phyloP scores from a whole-genome alignment of 495 filamentous ascomycete genomes.

The Pyronema domesticum region DNA sequence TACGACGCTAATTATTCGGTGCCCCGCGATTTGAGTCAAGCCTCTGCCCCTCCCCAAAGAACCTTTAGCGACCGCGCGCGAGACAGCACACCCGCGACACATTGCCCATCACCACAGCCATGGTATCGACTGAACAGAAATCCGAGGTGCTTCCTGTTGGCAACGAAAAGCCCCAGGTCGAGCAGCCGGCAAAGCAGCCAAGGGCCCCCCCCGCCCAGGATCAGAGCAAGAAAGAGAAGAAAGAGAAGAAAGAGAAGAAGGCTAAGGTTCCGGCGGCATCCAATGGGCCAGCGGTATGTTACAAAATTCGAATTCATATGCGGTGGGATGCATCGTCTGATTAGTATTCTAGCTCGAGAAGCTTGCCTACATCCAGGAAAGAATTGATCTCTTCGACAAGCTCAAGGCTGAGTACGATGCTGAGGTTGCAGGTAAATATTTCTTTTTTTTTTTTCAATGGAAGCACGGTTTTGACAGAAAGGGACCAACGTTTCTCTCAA shows the following conservation, averaged over 20 bases:
- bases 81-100: no score
- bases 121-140: constrained; percentile 9
- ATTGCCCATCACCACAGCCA: not conserved
- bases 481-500: not conserved
- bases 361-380: constrained; percentile 63
- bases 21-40: not conserved
- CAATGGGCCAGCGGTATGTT: constrained; percentile 10
- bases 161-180: constrained; percentile 19
- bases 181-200: constrained; percentile 4
- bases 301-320: not conserved
- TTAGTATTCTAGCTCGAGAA: constrained; percentile 33
- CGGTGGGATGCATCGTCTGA: constrained; percentile 10
- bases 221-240: constrained; percentile 15
- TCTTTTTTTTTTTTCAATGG: not conserved
- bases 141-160: no score
- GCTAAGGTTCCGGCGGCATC: constrained; percentile 21
- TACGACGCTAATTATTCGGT: no score
- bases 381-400: constrained; percentile 72
- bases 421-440: constrained; percentile 37
- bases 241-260: constrained; percentile 27
- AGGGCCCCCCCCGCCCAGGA: no score
- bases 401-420: constrained; percentile 68
- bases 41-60: not conserved
- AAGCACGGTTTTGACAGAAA: no score
- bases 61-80: no score